Conservation (phyloP, 371 early-diverging fungal genomes). For the Mucor racemosus region DNA sequence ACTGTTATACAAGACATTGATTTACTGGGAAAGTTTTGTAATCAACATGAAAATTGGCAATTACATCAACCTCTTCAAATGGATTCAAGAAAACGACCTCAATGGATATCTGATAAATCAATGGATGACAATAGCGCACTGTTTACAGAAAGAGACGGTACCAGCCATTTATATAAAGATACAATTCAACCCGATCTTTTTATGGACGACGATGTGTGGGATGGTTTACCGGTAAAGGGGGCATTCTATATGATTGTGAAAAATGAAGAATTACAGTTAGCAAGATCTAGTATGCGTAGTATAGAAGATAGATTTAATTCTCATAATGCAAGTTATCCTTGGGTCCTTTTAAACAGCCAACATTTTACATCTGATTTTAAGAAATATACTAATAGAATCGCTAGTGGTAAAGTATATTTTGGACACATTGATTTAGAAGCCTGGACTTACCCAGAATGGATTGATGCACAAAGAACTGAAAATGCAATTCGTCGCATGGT, state of each 20-base stretch:
- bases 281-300: constrained; percentile 43
- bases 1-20: not conserved
- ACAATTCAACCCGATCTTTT: not conserved
- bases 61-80: constrained; percentile 5
- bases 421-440: constrained; percentile 48
- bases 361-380: constrained; percentile 42
- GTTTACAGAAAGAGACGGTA: constrained; percentile 13
- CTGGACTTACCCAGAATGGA: constrained; percentile 55
- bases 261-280: constrained; percentile 38
- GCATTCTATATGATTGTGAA: constrained; percentile 46
- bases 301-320: constrained; percentile 57
- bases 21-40: not conserved
- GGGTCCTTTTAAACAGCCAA: constrained; percentile 53
- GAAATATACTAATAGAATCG: constrained; percentile 31
- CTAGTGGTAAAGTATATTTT: constrained; percentile 39
- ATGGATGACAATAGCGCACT: not conserved
- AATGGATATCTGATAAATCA: not conserved
- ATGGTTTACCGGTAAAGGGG: constrained; percentile 39
- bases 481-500: constrained; percentile 21
- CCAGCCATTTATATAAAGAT: not conserved
- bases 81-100: not conserved
- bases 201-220: constrained; percentile 25
- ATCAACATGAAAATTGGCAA: not conserved
- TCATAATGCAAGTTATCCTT: constrained; percentile 45
- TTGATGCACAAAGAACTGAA: constrained; percentile 44